phyloP scores from a whole-genome alignment of 805 yeast genomes.

The Diddensiella transvaalensis region DNA sequence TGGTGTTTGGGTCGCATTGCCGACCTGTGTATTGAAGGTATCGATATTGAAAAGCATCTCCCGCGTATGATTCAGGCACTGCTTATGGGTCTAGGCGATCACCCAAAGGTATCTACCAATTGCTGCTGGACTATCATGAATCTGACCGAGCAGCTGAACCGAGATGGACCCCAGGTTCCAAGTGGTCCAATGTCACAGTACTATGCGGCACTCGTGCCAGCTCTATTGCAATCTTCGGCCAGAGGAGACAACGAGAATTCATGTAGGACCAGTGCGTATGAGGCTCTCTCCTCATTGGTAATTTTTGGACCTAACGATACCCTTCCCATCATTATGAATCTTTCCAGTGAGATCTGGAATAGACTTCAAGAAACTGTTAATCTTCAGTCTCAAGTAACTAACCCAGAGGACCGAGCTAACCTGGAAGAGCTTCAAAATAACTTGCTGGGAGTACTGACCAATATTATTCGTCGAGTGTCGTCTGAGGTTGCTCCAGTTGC shows the following conservation, averaged over 20 bases:
- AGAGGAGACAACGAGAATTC: constrained; percentile 79
- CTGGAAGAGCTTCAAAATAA: constrained; percentile 88
- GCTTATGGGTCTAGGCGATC: constrained; percentile 77
- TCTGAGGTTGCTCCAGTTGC: constrained; percentile 61
- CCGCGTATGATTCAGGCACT: constrained; percentile 73
- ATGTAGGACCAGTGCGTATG: constrained; percentile 94
- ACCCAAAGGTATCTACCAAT: constrained; percentile 91
- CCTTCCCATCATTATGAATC: constrained; percentile 60
- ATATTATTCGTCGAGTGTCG: constrained; percentile 78
- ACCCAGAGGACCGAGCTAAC: constrained; percentile 68
- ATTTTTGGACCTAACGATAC: constrained; percentile 69
- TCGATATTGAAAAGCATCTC: constrained; percentile 60
- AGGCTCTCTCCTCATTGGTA: constrained; percentile 82
- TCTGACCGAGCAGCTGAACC: constrained; percentile 73
- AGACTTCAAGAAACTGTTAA: constrained; percentile 68
- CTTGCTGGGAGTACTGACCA: constrained; percentile 69
- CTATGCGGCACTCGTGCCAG: constrained; percentile 65
- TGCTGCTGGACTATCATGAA: constrained; percentile 97
- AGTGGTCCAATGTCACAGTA: constrained; percentile 70
- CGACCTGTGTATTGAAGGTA: constrained; percentile 74
- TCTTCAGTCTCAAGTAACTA: constrained; percentile 54
- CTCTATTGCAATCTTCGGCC: constrained; percentile 63
- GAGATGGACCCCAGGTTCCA: constrained; percentile 44
- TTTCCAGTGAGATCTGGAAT: constrained; percentile 70
- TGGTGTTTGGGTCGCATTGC: constrained; percentile 98